Base-by-base conservation (phyloP, 257 asterid genomes). In the Schizonepeta tenuifolia region DNA sequence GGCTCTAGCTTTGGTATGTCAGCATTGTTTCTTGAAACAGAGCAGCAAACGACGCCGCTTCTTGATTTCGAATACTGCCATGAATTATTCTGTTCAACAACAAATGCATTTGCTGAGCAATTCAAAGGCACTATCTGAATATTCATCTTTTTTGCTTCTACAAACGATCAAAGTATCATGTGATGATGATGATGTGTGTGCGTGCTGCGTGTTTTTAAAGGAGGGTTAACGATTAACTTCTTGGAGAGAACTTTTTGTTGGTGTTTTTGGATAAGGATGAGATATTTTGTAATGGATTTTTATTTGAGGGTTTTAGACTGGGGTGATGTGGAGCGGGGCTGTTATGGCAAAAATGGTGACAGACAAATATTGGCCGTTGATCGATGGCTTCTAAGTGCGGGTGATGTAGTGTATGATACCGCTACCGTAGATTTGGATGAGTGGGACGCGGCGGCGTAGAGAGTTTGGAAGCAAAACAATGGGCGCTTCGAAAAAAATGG, bases 1-100 rank as follows among this genome's bases (percentile, higher is more conserved):
- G 99, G 96, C 86, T 88, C 96, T 28, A 91, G 83, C 90, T 89
- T 94, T 3, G 98, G 98, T 55, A 91, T 82, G 57, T 33, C 15
- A 5, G 79, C 80, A 72, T 74, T 46, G 72, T 63, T 79, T 66
- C 93, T 85, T 12, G 90, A 80, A 72, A 60, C 85, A 78, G 88
- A 87, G 75, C 90, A 90, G 63, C 84, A 78, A 50, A 90, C 67
- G 24, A 71, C 11, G 41, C 49, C 46, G 20, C 35, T 54, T 72
- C 74, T 71, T 15, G 83, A 65, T 61, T 77, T 79, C 9, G 89
- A 69, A 59, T 67, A 20, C 61, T 69, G 74, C 63, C 36, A 1
- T 6, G 65, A 68, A 8, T 79, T 82, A 65, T 71, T 74, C 28
- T 69, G 72, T 50, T 79, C 84, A 67, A 53, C 77, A 53, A 77